Base-by-base conservation (phyloP, 2,329 filamentous ascomycete species). In the Penicillium paneum region DNA sequence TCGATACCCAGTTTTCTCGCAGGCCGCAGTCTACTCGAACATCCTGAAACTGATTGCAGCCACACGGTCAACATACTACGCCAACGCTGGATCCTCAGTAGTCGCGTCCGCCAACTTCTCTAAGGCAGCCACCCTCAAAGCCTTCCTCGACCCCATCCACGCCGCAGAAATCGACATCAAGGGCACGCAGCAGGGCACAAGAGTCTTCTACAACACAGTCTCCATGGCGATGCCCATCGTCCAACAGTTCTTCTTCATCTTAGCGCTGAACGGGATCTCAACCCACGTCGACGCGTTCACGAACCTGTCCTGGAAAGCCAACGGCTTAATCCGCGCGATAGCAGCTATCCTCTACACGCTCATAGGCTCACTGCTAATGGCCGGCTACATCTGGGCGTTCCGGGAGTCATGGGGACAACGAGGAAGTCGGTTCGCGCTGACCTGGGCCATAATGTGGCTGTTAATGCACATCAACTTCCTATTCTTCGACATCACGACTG, bases 171-270 rank as follows among this genome's bases (percentile, higher is more conserved):
- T 65, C 45, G 71, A 76, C 59, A 70, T 76, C 57, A 68, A 75
- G 53, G 57, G 62, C 0, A 74, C 72, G 1, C 54, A 62, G 0
- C 72, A 77, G 47, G 72, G 74, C 8, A 58, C 69, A 0, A 55
- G 71, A 2, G 65, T 73, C 1, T 64, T 76, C 19, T 72, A 76
- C 60, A 76, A 76, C 61, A 75, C 71, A 3, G 62, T 75, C 19
- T 67, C 69, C 12, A 74, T 76, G 56, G 70, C 73, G 24, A 70
- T 77, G 52, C 68, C 74, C 5, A 66, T 77, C 7, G 64, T 78
- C 38, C 69, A 72, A 55, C 72, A 77, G 54, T 78, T 77, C 64
- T 77, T 77, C 67, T 77, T 75, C 65, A 63, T 77, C n/a, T 65
- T 75, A 54, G 72, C 70, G 15, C 55, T 76, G 45, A 77, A 77